phyloP scores from a whole-genome alignment of 1,284 basidiomycete genomes.

The Pulveroboletus sp. region DNA sequence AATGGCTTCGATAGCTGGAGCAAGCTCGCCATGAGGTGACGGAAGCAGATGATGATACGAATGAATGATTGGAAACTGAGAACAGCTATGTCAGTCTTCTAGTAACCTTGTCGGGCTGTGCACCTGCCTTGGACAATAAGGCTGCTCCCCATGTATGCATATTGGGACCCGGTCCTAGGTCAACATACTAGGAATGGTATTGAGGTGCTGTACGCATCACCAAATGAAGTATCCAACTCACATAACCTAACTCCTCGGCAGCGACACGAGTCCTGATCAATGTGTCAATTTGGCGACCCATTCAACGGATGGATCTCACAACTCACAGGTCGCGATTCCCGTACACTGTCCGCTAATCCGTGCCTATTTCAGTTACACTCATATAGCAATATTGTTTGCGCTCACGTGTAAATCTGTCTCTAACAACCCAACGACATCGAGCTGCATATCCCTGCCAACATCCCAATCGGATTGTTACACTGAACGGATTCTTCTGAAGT shows the following conservation, averaged over 20 bases:
- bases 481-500: not conserved
- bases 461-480: not conserved
- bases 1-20: constrained; percentile 88
- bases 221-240: constrained; percentile 35
- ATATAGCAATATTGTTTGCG: constrained; percentile 5
- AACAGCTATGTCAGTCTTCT: constrained; percentile 1
- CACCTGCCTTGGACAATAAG: constrained; percentile 70
- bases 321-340: constrained; percentile 86
- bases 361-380: not conserved
- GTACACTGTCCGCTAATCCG: constrained; percentile 71
- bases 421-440: constrained; percentile 79
- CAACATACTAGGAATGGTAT: constrained; percentile 54
- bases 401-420: constrained; percentile 86
- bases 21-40: constrained; percentile 86
- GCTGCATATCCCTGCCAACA: constrained; percentile 63
- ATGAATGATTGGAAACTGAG: constrained; percentile 87
- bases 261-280: constrained; percentile 64
- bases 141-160: constrained; percentile 90
- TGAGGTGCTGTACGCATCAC: constrained; percentile 1
- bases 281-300: constrained; percentile 1
- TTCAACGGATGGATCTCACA: not conserved
- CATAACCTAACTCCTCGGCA: constrained; percentile 80
- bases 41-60: constrained; percentile 89
- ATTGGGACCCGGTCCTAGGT: constrained; percentile 85
- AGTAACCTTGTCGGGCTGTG: not conserved